Evolutionary conservation across 495 filamentous ascomycete genomes (phyloP), one percentile per base, ranked within the genome.

Genomic region (Aspergillus taichungensis): DNA sequence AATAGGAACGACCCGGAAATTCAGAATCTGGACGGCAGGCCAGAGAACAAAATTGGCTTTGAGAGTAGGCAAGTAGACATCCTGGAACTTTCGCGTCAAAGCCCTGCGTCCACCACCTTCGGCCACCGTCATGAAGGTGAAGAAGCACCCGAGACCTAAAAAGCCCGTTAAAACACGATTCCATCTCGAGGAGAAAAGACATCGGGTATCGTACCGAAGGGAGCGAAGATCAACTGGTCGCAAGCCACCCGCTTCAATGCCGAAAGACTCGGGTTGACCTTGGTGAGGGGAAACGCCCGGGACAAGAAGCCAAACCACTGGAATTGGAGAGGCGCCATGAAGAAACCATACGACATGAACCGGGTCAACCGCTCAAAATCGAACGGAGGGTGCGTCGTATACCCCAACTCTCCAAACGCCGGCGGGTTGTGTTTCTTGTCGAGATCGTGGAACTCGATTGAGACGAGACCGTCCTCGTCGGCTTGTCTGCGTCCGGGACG

Each of bases 31-130:
- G 24, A 97, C 94, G 5, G 83, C 79, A 13, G 94, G 94, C 94
- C 94, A 99, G 7, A 99, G 75, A 60, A 95, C 77, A 54, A 82
- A 99, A 62, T 97, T 97, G 39, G 94, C 94, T 72, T 96, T 95
- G 49, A 98, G 71, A 11, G 91, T 87, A 18, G 92, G 88, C 52
- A 94, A 55, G 62, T 95, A 99, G 53, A 95, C 90, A 56, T 95
- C 87, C 54, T 84, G 78, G 57, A 99, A 82, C 67, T 99, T 99
- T 46, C 84, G 74, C 34, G 70, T 67, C 28, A 99, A 77, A 3
- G 83, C 89, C 51, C 85, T 74, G 58, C 74, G 77, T 13, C 89
- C 89, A 31, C 94, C 92, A 27, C 94, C 94, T 64, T 99, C 94
- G 9, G 94, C 87, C 30, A 97, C 63, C 0, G 92, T 96, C 90